Base-by-base conservation (phyloP, 352 stramenopile genomes). In the Globisporangium canariense region DNA sequence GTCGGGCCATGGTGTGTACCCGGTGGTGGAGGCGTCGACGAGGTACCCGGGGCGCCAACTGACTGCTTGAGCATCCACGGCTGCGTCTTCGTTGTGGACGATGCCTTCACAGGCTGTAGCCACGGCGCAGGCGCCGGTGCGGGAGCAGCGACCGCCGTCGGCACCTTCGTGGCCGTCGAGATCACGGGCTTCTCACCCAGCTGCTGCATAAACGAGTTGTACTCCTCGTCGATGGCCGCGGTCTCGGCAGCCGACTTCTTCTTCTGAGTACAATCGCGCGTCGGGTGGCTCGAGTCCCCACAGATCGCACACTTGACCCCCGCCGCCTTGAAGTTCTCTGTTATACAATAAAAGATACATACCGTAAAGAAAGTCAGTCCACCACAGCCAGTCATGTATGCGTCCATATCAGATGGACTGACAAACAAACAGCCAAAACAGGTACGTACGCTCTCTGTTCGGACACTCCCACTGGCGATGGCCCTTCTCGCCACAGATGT, bases 391-490 rank as follows among this genome's bases (percentile, higher is more conserved):
- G 18, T 14, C 45, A 51, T 28, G 8, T 20, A n/a, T 4, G 18
- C 5, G 11, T 10, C 50, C 28, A 16, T 52, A 53, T 38, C 43
- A 54, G n/a, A 43, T 40, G 36, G 36, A 40, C 36, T 62, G 72
- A 47, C 43, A 70, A 43, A 50, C 38, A 32, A 53, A 14, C 45
- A 16, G n/a, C 57, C 20, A 86, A 41, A 30, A 7, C 6, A 28
- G 8, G 8, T n/a, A 59, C 81, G 53, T 84, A 91, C 83, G 88
- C 57, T 91, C 82, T 83, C 88, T 75, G 70, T 94, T 94, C 13
- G 97, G 97, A 75, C 97, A 99, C 69, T 99, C 97, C 78, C 93
- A 99, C 68, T 98, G 88, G 2, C 93, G 87, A 78, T 99, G 97
- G 25, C 97, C 97, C 70, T 99, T 98, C 72, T 99, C 95, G 4